phyloP scores from a whole-genome alignment of 75 land plant species.

The Sequoiadendron giganteum region DNA sequence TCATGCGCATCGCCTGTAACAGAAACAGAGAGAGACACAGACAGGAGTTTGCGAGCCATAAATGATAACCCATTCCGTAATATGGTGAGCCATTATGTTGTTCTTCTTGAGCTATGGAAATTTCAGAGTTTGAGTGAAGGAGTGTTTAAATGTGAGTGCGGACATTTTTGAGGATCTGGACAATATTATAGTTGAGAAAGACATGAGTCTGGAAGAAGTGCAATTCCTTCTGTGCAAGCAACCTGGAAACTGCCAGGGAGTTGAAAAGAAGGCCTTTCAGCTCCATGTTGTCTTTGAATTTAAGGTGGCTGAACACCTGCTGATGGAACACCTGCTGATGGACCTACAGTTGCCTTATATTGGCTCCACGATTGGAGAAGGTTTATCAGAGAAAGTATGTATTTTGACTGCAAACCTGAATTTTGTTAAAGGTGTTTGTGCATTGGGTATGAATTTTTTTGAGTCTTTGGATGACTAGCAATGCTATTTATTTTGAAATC shows the following conservation, averaged over 20 bases:
- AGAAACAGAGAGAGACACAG: no score
- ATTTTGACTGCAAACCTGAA: neutral
- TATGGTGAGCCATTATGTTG: no score
- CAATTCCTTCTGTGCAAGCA: conserved; percentile 6
- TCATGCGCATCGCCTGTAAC: no score
- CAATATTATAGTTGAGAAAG: neutral
- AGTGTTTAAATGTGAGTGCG: neutral
- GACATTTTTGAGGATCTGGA: neutral
- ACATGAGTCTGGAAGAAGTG: neutral
- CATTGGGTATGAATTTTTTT: neutral
- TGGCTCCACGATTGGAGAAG: conserved; percentile 51
- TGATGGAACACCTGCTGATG: conserved; percentile 21
- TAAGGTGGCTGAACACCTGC: conserved; percentile 25
- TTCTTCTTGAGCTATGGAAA: neutral
- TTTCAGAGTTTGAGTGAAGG: neutral
- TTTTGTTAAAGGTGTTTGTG: neutral
- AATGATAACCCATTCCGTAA: no score
- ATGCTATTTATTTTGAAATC: neutral
- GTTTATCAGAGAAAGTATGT: conserved; percentile 49
- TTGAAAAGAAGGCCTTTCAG: neutral
- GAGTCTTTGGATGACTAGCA: neutral
- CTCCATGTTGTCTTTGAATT: conserved; percentile 3
- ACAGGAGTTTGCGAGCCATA: no score
- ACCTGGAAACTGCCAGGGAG: conserved; percentile 7
- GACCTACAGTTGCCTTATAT: conserved; percentile 36